These are phyloP conservation scores for Plasmodium fragile DNA, from an alignment of 169 alveolate genomes.

Conservation along the genomic window DNA sequence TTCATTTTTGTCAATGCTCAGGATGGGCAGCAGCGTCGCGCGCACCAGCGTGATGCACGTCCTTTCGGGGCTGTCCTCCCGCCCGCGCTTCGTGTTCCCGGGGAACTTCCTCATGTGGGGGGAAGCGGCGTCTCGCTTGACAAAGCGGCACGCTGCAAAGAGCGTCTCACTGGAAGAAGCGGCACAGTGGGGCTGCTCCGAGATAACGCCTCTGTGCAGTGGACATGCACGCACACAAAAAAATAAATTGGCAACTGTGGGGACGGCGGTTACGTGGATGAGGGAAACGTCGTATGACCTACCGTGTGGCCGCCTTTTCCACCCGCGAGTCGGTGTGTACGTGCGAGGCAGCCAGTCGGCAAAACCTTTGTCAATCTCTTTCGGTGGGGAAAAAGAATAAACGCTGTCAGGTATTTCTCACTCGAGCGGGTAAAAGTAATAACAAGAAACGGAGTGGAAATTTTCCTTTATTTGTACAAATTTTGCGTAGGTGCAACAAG, in stretches of 20 bases:
- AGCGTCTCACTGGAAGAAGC: not conserved
- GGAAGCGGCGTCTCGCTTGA: not conserved
- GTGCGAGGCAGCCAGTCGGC: not conserved
- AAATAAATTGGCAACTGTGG: not conserved
- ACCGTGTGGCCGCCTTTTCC: not conserved
- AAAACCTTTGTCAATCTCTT: not conserved
- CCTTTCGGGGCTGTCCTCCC: conserved; percentile 24
- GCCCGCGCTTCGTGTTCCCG: conserved; percentile 16
- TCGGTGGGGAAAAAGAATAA: not conserved
- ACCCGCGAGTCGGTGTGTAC: not conserved
- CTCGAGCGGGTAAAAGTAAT: not conserved
- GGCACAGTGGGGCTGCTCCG: not conserved
- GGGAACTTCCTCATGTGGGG: conserved; percentile 40
- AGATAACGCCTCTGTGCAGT: not conserved
- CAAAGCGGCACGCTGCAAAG: not conserved
- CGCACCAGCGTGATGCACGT: conserved; percentile 52
- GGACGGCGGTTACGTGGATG: not conserved
- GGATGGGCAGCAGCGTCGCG: conserved; percentile 60
- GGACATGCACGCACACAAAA: not conserved
- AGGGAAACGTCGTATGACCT: not conserved
- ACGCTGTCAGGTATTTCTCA: not conserved
- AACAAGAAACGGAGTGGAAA: not conserved
- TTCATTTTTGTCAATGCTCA: conserved; percentile 55
- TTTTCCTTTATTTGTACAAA: not conserved
- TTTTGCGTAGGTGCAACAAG: not conserved